These are phyloP conservation scores for Diaporthe vexans DNA, from an alignment of 2,329 filamentous ascomycete species.

Conservation along the genomic window DNA sequence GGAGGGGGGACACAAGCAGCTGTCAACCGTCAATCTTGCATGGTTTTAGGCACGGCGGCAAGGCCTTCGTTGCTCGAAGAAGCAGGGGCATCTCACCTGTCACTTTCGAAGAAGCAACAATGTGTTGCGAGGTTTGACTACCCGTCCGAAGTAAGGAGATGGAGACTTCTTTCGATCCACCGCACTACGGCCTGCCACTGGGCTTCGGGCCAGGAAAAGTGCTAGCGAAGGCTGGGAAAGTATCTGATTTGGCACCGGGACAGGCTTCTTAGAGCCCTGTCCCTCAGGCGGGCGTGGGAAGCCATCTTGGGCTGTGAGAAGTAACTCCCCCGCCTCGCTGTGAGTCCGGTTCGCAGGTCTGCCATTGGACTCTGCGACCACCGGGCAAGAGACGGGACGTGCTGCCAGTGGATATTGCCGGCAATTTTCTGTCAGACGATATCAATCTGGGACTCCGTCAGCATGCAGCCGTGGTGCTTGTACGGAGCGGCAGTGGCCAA, in stretches of 20 bases:
- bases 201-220: background rate
- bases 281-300: background rate
- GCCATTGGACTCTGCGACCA: background rate
- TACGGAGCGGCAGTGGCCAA: constrained; percentile 33
- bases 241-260: background rate
- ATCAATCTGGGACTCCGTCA: constrained; percentile 15
- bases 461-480: constrained; percentile 36
- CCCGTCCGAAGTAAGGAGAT: background rate
- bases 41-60: constrained; percentile 31
- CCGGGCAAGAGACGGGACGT: background rate
- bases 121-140: constrained; percentile 5
- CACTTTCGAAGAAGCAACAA: constrained; percentile 26
- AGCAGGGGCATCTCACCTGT: constrained; percentile 31
- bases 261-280: background rate
- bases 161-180: background rate
- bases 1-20: constrained; percentile 24
- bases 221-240: background rate
- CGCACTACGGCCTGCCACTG: too few relatives aligned
- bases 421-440: background rate
- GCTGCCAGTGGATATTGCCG: background rate
- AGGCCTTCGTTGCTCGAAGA: constrained; percentile 22
- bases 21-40: constrained; percentile 42
- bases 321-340: background rate
- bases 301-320: background rate
- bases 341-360: background rate